Evolutionary conservation across 306 rosid genomes (phyloP).

Genomic region (Trichosanthes cucumerina): DNA sequence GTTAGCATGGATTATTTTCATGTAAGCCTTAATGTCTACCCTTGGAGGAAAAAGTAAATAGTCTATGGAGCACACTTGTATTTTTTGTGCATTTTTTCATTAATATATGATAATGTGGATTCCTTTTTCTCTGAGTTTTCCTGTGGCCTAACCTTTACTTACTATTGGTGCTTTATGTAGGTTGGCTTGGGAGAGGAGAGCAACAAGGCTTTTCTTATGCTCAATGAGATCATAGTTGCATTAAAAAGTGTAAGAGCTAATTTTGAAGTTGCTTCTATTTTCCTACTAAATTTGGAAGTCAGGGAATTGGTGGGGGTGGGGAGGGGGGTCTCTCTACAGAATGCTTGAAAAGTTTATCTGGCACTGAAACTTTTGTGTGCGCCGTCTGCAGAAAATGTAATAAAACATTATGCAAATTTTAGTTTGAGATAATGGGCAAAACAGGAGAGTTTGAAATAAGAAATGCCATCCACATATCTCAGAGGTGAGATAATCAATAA

Average conservation of each 20-base stretch:
- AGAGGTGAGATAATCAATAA: neutral
- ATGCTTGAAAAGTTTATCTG: neutral
- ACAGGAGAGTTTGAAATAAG: neutral
- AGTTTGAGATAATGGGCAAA: neutral
- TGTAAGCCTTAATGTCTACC: neutral
- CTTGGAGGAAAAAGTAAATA: neutral
- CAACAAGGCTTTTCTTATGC: constrained; percentile 71
- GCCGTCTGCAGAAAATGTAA: neutral
- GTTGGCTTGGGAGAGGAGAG: constrained; percentile 50
- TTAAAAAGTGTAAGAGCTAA: constrained; percentile 63
- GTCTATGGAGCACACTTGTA: neutral
- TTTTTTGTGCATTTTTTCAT: neutral
- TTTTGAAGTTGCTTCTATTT: neutral
- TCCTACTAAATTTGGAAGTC: neutral
- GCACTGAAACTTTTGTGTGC: neutral
- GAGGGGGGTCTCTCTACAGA: neutral
- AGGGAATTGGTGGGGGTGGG: neutral
- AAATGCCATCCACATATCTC: neutral
- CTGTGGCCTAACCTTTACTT: neutral
- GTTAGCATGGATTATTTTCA: neutral
- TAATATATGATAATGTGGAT: neutral
- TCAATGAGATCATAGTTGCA: constrained; percentile 71
- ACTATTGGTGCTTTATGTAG: constrained; percentile 35
- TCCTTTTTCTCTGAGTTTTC: neutral
- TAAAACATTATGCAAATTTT: neutral